Percentiles rank a stretch among this genome's conserved stretches.
These are phyloP conservation scores for Dioszegia crocea DNA, from an alignment of 768 basidiomycete genomes.

Conservation along the genomic window DNA sequence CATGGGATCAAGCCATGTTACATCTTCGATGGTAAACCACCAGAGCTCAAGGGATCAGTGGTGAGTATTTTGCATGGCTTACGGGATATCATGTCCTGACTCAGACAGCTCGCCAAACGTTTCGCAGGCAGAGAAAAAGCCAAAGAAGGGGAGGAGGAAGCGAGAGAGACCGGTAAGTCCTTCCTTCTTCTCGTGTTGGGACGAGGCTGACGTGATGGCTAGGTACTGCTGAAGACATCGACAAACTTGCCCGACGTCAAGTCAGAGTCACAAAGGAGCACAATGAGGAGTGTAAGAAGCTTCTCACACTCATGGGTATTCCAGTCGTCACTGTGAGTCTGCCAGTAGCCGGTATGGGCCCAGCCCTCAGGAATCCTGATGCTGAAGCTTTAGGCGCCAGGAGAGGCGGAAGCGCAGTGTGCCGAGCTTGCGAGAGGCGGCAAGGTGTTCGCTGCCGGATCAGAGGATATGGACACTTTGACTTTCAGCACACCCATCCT, in stretches of 20 bases:
- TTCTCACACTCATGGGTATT: constrained; percentile 92
- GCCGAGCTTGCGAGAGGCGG: constrained; percentile 96
- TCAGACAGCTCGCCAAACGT: constrained; percentile 81
- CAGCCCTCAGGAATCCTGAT: neutral
- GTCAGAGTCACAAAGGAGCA: constrained; percentile 94
- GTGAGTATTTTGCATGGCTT: constrained; percentile 57
- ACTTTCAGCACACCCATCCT: constrained; percentile 90
- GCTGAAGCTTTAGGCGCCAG: constrained; percentile 70
- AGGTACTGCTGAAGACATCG: constrained; percentile 87
- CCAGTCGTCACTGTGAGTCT: constrained; percentile 77
- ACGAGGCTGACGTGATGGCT: neutral
- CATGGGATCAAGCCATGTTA: constrained; percentile 98
- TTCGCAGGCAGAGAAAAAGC: constrained; percentile 86
- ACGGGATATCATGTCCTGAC: neutral
- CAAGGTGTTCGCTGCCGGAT: constrained; percentile 95
- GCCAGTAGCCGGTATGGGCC: too few relatives aligned
- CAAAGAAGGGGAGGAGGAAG: constrained; percentile 90
- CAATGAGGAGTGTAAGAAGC: constrained; percentile 85
- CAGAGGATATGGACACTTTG: constrained; percentile 99
- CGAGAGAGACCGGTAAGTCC: constrained; percentile 75
- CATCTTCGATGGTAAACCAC: constrained; percentile 97
- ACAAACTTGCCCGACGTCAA: constrained; percentile 79
- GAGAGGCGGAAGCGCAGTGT: constrained; percentile 98
- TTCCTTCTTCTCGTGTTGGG: neutral
- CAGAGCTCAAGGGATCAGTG: constrained; percentile 92